phyloP scores from a whole-genome alignment of 1,284 basidiomycete species.

The Ganoderma meredithae region DNA sequence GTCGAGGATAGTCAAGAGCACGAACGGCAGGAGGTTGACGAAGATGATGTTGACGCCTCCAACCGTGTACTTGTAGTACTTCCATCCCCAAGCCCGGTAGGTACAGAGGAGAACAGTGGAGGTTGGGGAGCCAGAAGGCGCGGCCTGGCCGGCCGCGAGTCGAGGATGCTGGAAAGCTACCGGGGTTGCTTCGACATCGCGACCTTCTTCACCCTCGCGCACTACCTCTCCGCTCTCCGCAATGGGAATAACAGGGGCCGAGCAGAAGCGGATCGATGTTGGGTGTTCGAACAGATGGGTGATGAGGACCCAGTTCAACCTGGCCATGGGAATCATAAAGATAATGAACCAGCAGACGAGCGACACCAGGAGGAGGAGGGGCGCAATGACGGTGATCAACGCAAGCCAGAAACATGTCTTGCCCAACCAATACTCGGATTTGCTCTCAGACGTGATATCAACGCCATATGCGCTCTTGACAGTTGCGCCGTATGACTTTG shows the following conservation, averaged over 20 bases:
- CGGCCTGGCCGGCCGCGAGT: conserved; percentile 74
- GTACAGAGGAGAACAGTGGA: conserved; percentile 95
- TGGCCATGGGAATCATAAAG: conserved; percentile 98
- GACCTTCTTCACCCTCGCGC: conserved; percentile 38
- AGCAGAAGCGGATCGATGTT: conserved; percentile 90
- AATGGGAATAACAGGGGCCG: conserved; percentile 67
- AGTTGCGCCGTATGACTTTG: conserved; percentile 73
- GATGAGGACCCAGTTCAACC: conserved; percentile 93
- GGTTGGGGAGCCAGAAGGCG: conserved; percentile 73
- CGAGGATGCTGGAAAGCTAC: conserved; percentile 66
- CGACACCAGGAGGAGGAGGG: conserved; percentile 88
- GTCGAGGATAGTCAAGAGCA: conserved; percentile 96
- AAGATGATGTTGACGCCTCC: conserved; percentile 99
- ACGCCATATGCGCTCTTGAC: conserved; percentile 47
- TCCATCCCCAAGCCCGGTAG: conserved; percentile 88
- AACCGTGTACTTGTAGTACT: conserved; percentile 99
- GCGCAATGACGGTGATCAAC: conserved; percentile 83
- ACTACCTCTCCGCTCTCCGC: conserved; percentile 41
- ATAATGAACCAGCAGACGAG: conserved; percentile 93
- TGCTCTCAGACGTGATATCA: conserved; percentile 42
- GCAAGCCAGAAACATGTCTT: conserved; percentile 82
- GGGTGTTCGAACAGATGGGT: conserved; percentile 86
- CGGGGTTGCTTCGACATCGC: conserved; percentile 35
- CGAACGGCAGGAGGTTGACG: conserved; percentile 93
- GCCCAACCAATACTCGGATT: conserved; percentile 63